Percentiles rank a stretch among this genome's conserved stretches.
phyloP scores from a whole-genome alignment of 306 rosid genomes.

The Acacia acuminata region DNA sequence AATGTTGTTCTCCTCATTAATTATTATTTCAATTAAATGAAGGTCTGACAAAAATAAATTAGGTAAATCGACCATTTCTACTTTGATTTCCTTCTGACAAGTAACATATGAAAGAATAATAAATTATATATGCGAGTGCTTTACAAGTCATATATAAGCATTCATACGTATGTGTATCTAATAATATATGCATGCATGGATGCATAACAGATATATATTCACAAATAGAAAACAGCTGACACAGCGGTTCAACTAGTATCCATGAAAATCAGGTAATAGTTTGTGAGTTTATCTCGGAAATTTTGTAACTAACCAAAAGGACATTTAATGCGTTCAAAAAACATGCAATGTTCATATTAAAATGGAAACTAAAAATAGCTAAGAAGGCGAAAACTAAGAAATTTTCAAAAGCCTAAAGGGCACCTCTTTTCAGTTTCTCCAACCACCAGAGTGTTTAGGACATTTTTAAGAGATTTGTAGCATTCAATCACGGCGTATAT shows the following conservation, averaged over 20 bases:
- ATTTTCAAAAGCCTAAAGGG: slow-evolving; percentile 23
- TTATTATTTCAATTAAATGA: neutral
- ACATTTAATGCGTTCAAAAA: neutral
- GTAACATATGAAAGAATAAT: neutral
- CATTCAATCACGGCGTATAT: too few relatives aligned
- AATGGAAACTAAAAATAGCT: slow-evolving; percentile 17
- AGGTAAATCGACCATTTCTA: slow-evolving; percentile 10
- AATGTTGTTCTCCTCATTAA: neutral
- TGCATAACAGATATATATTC: too few relatives aligned
- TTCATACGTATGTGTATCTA: neutral
- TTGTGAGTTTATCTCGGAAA: too few relatives aligned
- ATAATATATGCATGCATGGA: too few relatives aligned
- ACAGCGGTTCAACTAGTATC: too few relatives aligned
- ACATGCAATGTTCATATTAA: neutral
- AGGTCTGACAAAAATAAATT: neutral
- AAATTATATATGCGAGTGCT: neutral
- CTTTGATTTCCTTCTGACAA: slow-evolving; percentile 5
- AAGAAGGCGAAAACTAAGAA: neutral
- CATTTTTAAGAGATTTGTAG: too few relatives aligned
- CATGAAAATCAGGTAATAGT: too few relatives aligned
- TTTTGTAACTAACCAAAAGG: neutral
- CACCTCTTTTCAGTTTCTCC: slow-evolving; percentile 94
- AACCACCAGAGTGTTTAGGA: slow-evolving; percentile 77
- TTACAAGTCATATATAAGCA: neutral
- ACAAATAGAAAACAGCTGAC: too few relatives aligned